Evolutionary conservation across 805 yeast genomes (phyloP).

Genomic region (Cyberlindnera mississippiensis): DNA sequence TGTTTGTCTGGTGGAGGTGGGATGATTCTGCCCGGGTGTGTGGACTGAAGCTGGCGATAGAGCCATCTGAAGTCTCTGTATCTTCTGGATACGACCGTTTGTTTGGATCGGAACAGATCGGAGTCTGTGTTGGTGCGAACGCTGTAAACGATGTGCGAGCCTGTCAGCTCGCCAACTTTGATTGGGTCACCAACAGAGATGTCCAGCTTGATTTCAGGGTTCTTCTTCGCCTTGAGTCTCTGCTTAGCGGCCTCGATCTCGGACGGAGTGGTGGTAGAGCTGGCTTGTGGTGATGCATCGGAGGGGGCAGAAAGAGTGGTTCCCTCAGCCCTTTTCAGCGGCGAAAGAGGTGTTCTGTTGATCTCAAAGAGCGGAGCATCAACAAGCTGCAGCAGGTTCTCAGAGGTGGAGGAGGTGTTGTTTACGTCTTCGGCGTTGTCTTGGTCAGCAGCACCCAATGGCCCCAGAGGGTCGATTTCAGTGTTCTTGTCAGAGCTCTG

Average conservation of each 20-base stretch:
- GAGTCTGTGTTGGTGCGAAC: slow-evolving; percentile 55
- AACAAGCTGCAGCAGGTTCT: slow-evolving; percentile 39
- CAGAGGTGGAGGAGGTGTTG: slow-evolving; percentile 31
- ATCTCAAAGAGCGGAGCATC: slow-evolving; percentile 55
- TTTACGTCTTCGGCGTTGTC: slow-evolving; percentile 27
- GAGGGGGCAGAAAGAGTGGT: slow-evolving; percentile 7
- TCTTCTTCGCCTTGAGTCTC: slow-evolving; percentile 11
- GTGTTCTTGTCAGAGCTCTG: slow-evolving; percentile 1
- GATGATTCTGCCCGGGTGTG: slow-evolving; percentile 84
- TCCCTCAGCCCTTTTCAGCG: slow-evolving; percentile 16
- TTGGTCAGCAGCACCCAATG: slow-evolving; percentile 29
- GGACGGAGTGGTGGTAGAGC: slow-evolving; percentile 1
- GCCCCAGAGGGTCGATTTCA: slow-evolving; percentile 31
- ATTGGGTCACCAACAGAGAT: slow-evolving; percentile 86
- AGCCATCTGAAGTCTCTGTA: slow-evolving; percentile 94
- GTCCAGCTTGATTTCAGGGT: slow-evolving; percentile 37
- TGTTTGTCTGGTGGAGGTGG: slow-evolving; percentile 98
- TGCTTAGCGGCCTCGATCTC: slow-evolving; percentile 12
- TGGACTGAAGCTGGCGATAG: slow-evolving; percentile 78
- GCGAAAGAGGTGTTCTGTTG: slow-evolving; percentile 27
- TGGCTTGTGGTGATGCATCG: slow-evolving; percentile 2
- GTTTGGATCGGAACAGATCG: slow-evolving; percentile 32
- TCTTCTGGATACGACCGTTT: slow-evolving; percentile 68
- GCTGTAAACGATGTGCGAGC: slow-evolving; percentile 83
- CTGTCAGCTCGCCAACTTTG: slow-evolving; percentile 86